Evolutionary conservation across 1,139 yeast species (phyloP), one percentile per base, ranked within the genome.

Genomic region (Suzukiozyma palmioleophila): DNA sequence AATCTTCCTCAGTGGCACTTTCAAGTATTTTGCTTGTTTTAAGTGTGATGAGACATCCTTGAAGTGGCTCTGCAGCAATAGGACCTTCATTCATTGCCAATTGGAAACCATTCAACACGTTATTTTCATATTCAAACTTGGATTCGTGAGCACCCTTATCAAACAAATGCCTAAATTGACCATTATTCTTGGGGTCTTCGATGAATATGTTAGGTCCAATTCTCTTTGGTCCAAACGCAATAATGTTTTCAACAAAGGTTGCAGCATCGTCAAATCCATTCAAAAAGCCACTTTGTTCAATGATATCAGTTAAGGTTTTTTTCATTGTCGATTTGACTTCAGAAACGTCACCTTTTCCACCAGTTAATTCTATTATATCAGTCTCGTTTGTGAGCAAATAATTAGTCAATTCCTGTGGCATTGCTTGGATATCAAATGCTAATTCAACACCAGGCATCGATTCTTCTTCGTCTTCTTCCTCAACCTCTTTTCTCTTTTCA

Each of bases 51-150:
- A 84, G 70, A 43, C 84, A 75, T 3, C 97, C 97, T 57, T 89
- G 94, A 29, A 88, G 74, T 0, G 90, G 92, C 57, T 94, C 99
- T 3, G 84, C 77, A 1, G 94, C 82, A 39, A 94, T 67, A 0
- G 97, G 97, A 1, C 99, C 99, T 53, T 82, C 88, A 36, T 75
- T 71, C 39, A 81, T 77, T 2, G 96, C 88, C 37, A 89, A 64
- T 54, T 88, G 95, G 60, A 89, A 90, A 1, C 96, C 98, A 49
- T 86, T 84, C 35, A 85, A 56, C 5, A 92, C 62, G 50, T 83
- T 79, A 40, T 81, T 82, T 46, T 82, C 88, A 54, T 69, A 81
- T 38, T 69, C 77, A 48, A 77, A 75, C 11, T 48, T 51, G 1
- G 52, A 34, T 13, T 43, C 52, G 2, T 54, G 47, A 1, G 49